Percentiles rank a stretch among this genome's conserved stretches.
phyloP scores from a whole-genome alignment of 768 basidiomycete species.

The Boletellus emodensis region DNA sequence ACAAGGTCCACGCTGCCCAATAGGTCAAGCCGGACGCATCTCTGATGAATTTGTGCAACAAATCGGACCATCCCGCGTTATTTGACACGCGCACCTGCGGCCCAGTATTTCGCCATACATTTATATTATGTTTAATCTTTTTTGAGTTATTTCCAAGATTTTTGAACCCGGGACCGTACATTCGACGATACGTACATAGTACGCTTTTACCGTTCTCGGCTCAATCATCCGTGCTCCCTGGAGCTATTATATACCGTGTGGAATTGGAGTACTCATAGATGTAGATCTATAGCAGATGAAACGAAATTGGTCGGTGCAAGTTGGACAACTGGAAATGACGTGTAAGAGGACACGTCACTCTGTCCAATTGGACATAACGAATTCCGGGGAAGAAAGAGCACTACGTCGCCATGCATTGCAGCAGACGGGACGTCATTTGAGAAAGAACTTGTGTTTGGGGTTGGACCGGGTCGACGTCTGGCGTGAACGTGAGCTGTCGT shows the following conservation, averaged over 20 bases:
- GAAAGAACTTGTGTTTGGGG: conserved; percentile 38
- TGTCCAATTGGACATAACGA: no score
- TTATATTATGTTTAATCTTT: conserved; percentile 22
- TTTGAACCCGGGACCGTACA: conserved; percentile 16
- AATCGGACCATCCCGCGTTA: conserved; percentile 11
- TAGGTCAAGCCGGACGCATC: conserved; percentile 27
- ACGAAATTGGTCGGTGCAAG: neutral
- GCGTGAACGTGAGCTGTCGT: conserved; percentile 10
- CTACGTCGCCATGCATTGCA: neutral
- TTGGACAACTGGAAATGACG: no score
- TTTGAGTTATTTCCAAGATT: conserved; percentile 13
- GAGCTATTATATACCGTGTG: conserved; percentile 7
- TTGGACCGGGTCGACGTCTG: conserved; percentile 22
- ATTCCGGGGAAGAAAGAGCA: no score
- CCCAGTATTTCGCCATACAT: neutral
- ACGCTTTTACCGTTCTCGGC: neutral
- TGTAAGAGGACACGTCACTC: no score
- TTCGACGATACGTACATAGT: conserved; percentile 1
- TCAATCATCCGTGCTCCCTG: no score
- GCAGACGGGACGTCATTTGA: conserved; percentile 30
- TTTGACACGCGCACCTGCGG: conserved; percentile 7
- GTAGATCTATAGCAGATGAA: neutral
- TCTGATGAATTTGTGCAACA: conserved; percentile 5
- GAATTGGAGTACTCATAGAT: conserved; percentile 1
- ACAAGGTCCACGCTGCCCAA: conserved; percentile 12